Evolutionary conservation across 768 basidiomycete species (phyloP).

Genomic region (Serendipita vermifera): DNA sequence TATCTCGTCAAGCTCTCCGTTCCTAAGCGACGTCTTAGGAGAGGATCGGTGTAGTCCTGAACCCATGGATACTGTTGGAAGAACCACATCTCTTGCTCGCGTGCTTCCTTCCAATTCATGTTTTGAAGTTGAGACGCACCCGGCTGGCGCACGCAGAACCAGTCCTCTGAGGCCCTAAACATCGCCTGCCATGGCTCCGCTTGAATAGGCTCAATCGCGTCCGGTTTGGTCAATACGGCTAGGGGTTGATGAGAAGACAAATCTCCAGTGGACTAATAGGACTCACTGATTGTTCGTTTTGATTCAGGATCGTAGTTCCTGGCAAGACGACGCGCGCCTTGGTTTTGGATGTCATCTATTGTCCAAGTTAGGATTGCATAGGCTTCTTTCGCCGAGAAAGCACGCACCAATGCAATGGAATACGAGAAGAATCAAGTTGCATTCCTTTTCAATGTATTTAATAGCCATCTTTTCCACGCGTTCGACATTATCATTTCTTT

Average conservation of each 20-base stretch:
- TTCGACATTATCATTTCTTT: neutral
- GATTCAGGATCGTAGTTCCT: neutral
- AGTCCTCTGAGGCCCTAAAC: neutral
- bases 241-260: neutral
- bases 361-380: neutral
- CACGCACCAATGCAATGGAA: neutral
- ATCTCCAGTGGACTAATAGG: neutral
- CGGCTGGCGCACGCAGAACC: conserved; percentile 3
- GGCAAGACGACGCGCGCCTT: neutral
- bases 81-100: neutral
- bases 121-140: neutral
- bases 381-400: neutral
- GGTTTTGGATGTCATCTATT: neutral
- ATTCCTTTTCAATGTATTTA: neutral
- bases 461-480: neutral
- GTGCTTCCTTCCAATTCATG: neutral
- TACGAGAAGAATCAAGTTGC: neutral
- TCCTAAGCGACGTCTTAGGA: neutral
- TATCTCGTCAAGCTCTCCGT: neutral
- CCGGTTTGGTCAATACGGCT: conserved; percentile 4
- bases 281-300: neutral
- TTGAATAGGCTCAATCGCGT: neutral
- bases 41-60: neutral
- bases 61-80: neutral
- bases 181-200: neutral